phyloP scores from a whole-genome alignment of 106 monocot species.

The Phalaenopsis equestris region DNA sequence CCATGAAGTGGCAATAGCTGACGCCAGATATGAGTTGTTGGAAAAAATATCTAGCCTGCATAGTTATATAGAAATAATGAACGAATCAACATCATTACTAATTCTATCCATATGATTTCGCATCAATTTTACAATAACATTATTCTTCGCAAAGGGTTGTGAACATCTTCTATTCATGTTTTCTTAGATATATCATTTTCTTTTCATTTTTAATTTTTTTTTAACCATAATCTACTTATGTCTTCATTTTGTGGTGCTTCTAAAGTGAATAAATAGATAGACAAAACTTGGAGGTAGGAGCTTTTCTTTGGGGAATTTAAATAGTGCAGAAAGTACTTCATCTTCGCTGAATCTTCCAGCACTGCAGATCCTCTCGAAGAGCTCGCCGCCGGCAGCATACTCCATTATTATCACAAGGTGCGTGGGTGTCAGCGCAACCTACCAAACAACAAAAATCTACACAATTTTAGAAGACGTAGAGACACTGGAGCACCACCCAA shows the following conservation, averaged over 20 bases:
- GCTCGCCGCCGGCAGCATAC: constrained; percentile 87
- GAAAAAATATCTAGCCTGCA: constrained; percentile 84
- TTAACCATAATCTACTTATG: too few species aligned
- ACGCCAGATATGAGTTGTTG: constrained; percentile 84
- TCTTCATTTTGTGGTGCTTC: too few species aligned
- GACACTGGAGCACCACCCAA: not conserved
- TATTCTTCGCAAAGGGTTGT: too few species aligned
- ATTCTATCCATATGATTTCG: too few species aligned
- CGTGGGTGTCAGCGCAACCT: constrained; percentile 79
- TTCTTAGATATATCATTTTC: too few species aligned
- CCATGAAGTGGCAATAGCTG: constrained; percentile 79
- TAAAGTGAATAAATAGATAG: not conserved
- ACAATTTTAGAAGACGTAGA: not conserved
- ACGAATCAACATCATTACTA: too few species aligned
- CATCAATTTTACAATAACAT: too few species aligned
- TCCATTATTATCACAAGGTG: constrained; percentile 88
- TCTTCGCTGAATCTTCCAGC: constrained; percentile 80
- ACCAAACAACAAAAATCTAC: not conserved
- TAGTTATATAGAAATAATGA: not conserved
- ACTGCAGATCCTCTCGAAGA: constrained; percentile 76
- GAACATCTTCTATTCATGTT: too few species aligned
- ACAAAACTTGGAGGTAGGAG: not conserved
- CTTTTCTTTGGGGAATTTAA: not conserved
- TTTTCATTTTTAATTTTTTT: too few species aligned
- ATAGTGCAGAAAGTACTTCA: constrained; percentile 26